Evolutionary conservation across 176 grass and related monocot genomes (phyloP), one percentile per base, ranked within the genome.

Genomic region (Ampelocalamus luodianensis): DNA sequence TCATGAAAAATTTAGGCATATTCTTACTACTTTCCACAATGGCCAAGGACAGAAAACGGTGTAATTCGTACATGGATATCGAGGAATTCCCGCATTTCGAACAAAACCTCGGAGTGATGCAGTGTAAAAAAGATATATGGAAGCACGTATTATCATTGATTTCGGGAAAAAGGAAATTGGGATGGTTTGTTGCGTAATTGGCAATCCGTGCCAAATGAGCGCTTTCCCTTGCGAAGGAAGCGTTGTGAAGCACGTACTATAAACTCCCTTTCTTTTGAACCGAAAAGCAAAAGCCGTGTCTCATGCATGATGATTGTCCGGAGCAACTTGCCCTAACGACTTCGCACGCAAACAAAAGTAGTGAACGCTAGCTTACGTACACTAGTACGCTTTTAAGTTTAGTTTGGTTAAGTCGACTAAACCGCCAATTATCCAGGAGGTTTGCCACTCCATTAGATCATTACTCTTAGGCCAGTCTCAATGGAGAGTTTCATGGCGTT

Each of bases 171-270:
- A 5, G 18, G 43, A 10, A 37, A 26, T 2, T 5, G 14, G 14
- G 65, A 81, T 18, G 43, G 10, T 45, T 45, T 10, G 10, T 45
- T 45, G 43, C 43, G 10, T 11, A 11, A 11, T 10, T 11, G 11
- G 43, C 43, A 11, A 45, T 45, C 43, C 10, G 11, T 70, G 65
- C 29, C 79, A 70, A 58, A 43, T 6, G 49, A 70, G 6, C 16
- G 5, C 23, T 11, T 24, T 71, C 26, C 13, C 61, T 46, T 82
- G 78, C 59, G 38, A 87, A 38, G 60, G 22, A 81, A 66, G 85
- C 45, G 7, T 71, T 38, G 11, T 5, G 74, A 72, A 9, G 3
- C 54, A 39, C n/a, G n/a, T n/a, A n/a, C 43, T 65, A 38, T 6
- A 14, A 43, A 10, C 16, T 40, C 34, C 2, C 14, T 46, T 36